Evolutionary conservation across 2,329 filamentous ascomycete species (phyloP).

Genomic region (Pezicula neosporulosa): DNA sequence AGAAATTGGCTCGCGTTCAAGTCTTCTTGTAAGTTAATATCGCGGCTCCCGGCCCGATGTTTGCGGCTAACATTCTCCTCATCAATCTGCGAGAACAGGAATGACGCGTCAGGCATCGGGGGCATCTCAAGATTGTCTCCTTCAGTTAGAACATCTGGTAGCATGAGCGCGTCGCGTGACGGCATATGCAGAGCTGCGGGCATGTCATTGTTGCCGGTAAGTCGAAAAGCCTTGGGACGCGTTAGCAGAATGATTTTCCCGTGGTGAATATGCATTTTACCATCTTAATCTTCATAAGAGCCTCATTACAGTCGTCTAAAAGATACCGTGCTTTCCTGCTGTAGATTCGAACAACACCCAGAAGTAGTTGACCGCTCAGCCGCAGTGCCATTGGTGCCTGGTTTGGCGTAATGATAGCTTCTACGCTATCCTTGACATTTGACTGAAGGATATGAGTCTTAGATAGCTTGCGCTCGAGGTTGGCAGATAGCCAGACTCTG

Average conservation of each 20-base stretch:
- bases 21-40: constrained; percentile 68
- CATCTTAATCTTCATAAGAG: constrained; percentile 98
- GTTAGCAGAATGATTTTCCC: constrained; percentile 28
- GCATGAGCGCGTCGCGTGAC: constrained; percentile 79
- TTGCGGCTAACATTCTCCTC: constrained; percentile 56
- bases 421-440: constrained; percentile 91
- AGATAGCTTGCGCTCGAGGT: constrained; percentile 95
- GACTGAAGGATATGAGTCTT: constrained; percentile 95
- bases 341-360: constrained; percentile 97
- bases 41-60: constrained; percentile 54
- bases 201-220: constrained; percentile 91
- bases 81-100: constrained; percentile 74
- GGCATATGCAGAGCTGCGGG: constrained; percentile 77
- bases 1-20: constrained; percentile 78
- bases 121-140: constrained; percentile 76
- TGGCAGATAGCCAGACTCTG: constrained; percentile 96
- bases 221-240: constrained; percentile 75
- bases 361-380: constrained; percentile 86
- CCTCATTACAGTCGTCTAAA: constrained; percentile 95
- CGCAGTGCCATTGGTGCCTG: constrained; percentile 94
- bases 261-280: constrained; percentile 46
- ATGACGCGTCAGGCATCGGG: constrained; percentile 83
- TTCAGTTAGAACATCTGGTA: constrained; percentile 90
- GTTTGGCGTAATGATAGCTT: constrained; percentile 88
- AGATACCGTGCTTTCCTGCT: constrained; percentile 95